A percentile compares a stretch with the other conserved stretches of the same genome.
Evolutionary conservation across 805 yeast genomes (phyloP).

Genomic region (Kluyveromyces nonfermentans): DNA sequence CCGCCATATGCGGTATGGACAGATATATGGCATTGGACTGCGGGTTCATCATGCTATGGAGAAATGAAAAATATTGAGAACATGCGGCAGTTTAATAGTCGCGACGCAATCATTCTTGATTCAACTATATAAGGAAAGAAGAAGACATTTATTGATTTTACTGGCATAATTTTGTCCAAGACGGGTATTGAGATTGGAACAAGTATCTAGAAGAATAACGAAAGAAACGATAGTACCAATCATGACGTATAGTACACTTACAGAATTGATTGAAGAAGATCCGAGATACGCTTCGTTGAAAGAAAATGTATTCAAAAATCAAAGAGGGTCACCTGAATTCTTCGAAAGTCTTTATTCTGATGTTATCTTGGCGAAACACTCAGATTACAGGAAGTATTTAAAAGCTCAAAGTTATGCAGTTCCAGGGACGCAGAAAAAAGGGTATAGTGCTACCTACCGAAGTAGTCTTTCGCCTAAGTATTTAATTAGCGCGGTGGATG

Average conservation of each 20-base stretch:
- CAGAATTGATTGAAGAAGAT: constrained; percentile 20
- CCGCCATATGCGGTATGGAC: neutral
- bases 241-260: constrained; percentile 10
- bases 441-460: constrained; percentile 46
- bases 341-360: constrained; percentile 13
- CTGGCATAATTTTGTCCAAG: no score
- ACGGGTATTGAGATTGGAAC: neutral
- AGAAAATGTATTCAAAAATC: constrained; percentile 11
- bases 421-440: constrained; percentile 32
- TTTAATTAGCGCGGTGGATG: constrained; percentile 34
- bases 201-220: neutral
- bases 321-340: constrained; percentile 22
- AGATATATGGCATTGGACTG: neutral
- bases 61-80: neutral
- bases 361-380: constrained; percentile 19
- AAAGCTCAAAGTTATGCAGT: constrained; percentile 30
- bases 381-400: constrained; percentile 16
- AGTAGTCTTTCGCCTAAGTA: constrained; percentile 30
- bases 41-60: neutral
- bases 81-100: neutral
- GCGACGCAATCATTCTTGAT: neutral
- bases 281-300: constrained; percentile 13
- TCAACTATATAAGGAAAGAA: neutral
- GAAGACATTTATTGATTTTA: no score
- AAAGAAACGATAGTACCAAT: neutral